Base-by-base conservation (phyloP, 441 rosid species). In the Lepidium campestre region DNA sequence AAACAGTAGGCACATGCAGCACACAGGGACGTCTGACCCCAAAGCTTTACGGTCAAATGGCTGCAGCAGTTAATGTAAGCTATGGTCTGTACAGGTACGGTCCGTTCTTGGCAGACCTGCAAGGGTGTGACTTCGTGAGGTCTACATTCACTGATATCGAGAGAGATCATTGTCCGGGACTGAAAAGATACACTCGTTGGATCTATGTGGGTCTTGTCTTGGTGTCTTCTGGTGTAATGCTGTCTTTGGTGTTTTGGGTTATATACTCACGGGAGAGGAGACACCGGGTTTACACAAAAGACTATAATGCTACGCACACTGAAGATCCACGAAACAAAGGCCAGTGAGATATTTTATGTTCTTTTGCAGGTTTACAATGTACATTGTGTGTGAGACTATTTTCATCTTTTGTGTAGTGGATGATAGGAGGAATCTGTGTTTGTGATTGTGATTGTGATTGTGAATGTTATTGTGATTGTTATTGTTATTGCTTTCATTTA, bases 171-270 rank as follows among this genome's bases (percentile, higher is more conserved):
- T 94, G 99, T 47, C 96, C 97, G 0, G 77, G 85, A 6, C 79
- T 94, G 70, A 75, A 78, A 58, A 77, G 68, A 40, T 78, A 84
- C 67, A 79, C 87, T 1, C n/a, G 60, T 64, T 91, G 96, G 97
- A 85, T 94, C 57, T 94, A 91, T 68, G 64, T 81, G 8, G 99
- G 97, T 19, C 78, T 89, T 35, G 87, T 94, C 29, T 25, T 86
- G 47, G 97, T 91, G 6, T 87, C 99, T 6, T 83, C 80, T 7
- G 90, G 91, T 4, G 97, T 91, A 20, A 91, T 94, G 99, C 78
- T 88, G 41, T 94, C 97, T 7, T 68, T 94, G 72, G 83, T 94
- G 76, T 91, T 94, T 83, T 94, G 99, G 99, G 90, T 94, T 32
- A 77, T 94, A 17, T 91, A 94, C 20, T 85, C 98, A 2, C 74